Percentiles rank a stretch among this genome's conserved stretches.
Conservation (phyloP, 1,139 yeast genomes). For the Taphrina populina region DNA sequence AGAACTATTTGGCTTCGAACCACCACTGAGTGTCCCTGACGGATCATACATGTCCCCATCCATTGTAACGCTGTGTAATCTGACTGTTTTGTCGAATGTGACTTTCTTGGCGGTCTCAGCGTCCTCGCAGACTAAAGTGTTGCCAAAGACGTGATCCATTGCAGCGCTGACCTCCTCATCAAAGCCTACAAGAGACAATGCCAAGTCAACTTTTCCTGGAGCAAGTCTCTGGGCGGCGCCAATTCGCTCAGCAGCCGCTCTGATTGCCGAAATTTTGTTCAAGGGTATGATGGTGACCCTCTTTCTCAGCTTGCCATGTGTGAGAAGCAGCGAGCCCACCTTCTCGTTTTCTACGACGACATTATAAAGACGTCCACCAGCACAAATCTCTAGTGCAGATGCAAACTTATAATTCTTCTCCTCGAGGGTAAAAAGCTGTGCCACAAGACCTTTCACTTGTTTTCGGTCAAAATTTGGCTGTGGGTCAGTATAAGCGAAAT, state of each 20-base stretch:
- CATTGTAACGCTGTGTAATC: constrained; percentile 82
- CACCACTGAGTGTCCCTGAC: constrained; percentile 93
- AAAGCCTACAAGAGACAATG: constrained; percentile 73
- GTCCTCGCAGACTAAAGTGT: constrained; percentile 78
- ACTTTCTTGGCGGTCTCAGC: constrained; percentile 83
- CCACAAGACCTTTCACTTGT: constrained; percentile 83
- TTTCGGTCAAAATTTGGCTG: constrained; percentile 58
- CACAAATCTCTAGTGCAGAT: constrained; percentile 86
- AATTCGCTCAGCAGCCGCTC: constrained; percentile 44
- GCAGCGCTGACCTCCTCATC: constrained; percentile 71
- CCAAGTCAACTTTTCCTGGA: constrained; percentile 84
- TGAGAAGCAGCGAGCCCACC: constrained; percentile 77
- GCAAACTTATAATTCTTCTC: constrained; percentile 63
- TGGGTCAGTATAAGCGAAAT: constrained; percentile 71
- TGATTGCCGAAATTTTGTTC: constrained; percentile 69
- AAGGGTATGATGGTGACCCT: constrained; percentile 91
- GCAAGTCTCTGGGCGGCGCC: constrained; percentile 63
- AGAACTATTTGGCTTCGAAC: constrained; percentile 62
- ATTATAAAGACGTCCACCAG: constrained; percentile 86
- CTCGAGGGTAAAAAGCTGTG: constrained; percentile 70
- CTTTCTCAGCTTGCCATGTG: constrained; percentile 71
- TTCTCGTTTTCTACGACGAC: constrained; percentile 87
- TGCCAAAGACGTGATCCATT: constrained; percentile 89
- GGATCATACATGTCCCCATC: constrained; percentile 97
- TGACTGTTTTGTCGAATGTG: constrained; percentile 78